Evolutionary conservation across 441 rosid species (phyloP).

Genomic region (Raphanus hybrid): DNA sequence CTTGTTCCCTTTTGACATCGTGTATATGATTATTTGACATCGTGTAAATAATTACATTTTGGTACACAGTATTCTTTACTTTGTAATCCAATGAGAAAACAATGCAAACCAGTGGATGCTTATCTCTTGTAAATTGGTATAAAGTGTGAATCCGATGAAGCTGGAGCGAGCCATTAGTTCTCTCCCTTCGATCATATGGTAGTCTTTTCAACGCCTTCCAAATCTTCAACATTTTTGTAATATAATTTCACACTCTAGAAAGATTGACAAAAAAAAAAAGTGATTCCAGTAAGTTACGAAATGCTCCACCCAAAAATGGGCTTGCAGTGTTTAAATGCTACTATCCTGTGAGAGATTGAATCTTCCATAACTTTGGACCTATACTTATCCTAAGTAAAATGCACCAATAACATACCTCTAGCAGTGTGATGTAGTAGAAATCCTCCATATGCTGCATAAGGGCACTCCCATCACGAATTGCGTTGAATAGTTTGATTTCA

Average conservation of each 20-base stretch:
- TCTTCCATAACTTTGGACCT: neutral
- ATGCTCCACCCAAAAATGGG: neutral
- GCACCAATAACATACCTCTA: slow-evolving; percentile 64
- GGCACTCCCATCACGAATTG: slow-evolving; percentile 94
- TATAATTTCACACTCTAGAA: slow-evolving; percentile 71
- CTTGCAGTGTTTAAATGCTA: neutral
- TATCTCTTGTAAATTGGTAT: slow-evolving; percentile 20
- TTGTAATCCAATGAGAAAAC: slow-evolving; percentile 7
- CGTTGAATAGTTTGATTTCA: slow-evolving; percentile 83
- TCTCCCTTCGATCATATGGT: neutral
- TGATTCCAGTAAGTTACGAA: slow-evolving; percentile 1
- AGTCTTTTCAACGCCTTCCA: slow-evolving; percentile 34
- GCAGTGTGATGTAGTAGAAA: slow-evolving; percentile 86
- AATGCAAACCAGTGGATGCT: slow-evolving; percentile 24
- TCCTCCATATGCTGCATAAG: slow-evolving; percentile 99
- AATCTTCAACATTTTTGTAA: slow-evolving; percentile 50
- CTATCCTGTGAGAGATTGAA: slow-evolving; percentile 7
- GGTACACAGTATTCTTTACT: slow-evolving; percentile 18
- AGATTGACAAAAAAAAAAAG: slow-evolving; percentile 17
- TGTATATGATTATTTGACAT: slow-evolving; percentile 17
- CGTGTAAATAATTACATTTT: slow-evolving; percentile 22
- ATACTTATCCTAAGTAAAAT: neutral
- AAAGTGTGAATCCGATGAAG: slow-evolving; percentile 21
- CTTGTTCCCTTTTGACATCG: slow-evolving; percentile 13
- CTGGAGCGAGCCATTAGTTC: slow-evolving; percentile 22